Evolutionary conservation across 176 grass and related monocot species (phyloP).

Genomic region (Puya raimondii): DNA sequence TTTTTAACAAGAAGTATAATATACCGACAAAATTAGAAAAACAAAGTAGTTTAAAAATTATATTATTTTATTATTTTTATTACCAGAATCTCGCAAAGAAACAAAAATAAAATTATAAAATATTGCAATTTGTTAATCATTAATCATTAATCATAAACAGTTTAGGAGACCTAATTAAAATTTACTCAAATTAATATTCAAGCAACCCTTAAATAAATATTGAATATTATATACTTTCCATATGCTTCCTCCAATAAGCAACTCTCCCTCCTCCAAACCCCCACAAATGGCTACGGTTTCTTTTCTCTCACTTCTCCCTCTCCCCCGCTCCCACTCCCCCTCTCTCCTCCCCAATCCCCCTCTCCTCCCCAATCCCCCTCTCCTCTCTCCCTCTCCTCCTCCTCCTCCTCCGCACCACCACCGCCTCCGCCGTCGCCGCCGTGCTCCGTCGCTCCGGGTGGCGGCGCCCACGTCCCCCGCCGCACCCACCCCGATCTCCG

Average conservation of each 20-base stretch:
- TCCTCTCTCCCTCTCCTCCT: constrained; percentile 1
- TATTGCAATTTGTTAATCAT: too few species aligned
- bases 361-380: constrained; percentile 10
- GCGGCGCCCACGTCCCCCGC: constrained; percentile 51
- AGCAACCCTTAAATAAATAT: background rate
- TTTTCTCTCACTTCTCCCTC: constrained; percentile 13
- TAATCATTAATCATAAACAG: too few species aligned
- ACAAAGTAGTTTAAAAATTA: too few species aligned
- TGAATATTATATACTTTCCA: background rate
- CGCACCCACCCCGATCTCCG: constrained; percentile 24
- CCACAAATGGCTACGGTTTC: background rate
- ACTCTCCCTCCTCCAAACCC: background rate
- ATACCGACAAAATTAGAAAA: too few species aligned
- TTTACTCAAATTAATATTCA: too few species aligned
- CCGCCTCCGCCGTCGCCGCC: constrained; percentile 3
- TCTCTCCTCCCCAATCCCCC: constrained; percentile 1
- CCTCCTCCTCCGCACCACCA: background rate
- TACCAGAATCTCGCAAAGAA: too few species aligned
- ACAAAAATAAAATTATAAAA: too few species aligned
- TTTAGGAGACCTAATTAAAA: too few species aligned
- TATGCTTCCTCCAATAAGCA: background rate
- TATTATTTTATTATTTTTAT: too few species aligned
- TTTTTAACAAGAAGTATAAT: too few species aligned
- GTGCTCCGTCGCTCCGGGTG: constrained; percentile 29
- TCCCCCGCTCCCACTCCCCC: constrained; percentile 5